Percentiles rank a stretch among this genome's conserved stretches.
Evolutionary conservation across 2,329 filamentous ascomycete genomes (phyloP).

Genomic region (Colletotrichum limetticola): DNA sequence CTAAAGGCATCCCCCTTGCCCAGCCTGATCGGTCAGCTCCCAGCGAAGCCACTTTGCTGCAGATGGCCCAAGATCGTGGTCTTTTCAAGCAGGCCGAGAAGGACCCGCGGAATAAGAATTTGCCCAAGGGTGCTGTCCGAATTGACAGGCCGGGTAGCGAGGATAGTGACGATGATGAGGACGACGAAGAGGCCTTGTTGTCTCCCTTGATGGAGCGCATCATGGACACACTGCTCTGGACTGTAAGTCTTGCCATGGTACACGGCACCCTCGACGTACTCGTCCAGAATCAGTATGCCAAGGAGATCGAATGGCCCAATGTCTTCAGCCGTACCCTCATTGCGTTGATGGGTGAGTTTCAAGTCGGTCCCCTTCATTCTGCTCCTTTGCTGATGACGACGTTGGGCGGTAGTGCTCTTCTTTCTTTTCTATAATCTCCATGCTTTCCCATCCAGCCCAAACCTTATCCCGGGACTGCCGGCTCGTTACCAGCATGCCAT

Average conservation of each 20-base stretch:
- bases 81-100: constrained; percentile 63
- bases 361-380: background rate
- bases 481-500: constrained; percentile 56
- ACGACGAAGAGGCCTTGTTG: constrained; percentile 46
- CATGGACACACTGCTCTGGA: constrained; percentile 68
- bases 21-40: constrained; percentile 76
- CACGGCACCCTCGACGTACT: constrained; percentile 82
- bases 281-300: constrained; percentile 82
- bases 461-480: constrained; percentile 62
- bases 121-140: constrained; percentile 32
- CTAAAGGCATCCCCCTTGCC: constrained; percentile 67
- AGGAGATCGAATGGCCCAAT: constrained; percentile 68
- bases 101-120: constrained; percentile 49
- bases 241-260: constrained; percentile 72
- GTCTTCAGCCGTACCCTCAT: constrained; percentile 64
- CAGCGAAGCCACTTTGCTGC: constrained; percentile 74
- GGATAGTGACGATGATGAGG: constrained; percentile 37
- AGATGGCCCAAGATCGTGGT: constrained; percentile 74
- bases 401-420: constrained; percentile 57
- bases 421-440: constrained; percentile 68
- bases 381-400: background rate
- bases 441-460: constrained; percentile 59
- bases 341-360: constrained; percentile 61
- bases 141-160: constrained; percentile 23
- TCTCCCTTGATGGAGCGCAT: constrained; percentile 60